Evolutionary conservation across 73 alveolate genomes (phyloP).

Genomic region (Paramecium tetraurelia): DNA sequence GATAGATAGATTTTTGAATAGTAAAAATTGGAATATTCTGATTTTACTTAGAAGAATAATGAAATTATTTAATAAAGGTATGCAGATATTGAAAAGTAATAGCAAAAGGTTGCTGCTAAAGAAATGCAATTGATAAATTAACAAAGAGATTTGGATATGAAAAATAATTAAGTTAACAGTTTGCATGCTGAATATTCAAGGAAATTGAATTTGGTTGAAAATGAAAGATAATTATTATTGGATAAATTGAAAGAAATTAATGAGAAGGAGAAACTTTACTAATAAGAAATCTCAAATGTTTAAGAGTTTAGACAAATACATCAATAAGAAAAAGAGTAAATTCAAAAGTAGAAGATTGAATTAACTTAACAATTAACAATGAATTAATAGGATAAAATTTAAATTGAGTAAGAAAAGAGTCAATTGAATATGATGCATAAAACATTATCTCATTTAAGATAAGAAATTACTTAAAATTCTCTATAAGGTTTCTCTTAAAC

Average conservation of each 20-base stretch:
- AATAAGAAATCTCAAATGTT: background rate
- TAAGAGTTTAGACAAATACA: background rate
- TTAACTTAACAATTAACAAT: background rate
- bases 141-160: constrained; percentile 41
- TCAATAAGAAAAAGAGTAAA: background rate
- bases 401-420: background rate
- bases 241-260: background rate
- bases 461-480: background rate
- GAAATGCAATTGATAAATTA: background rate
- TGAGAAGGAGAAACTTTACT: background rate
- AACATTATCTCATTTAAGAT: constrained; percentile 37
- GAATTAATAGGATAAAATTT: background rate
- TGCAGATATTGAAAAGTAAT: background rate
- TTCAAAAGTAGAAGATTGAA: background rate
- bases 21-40: background rate
- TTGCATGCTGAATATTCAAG: constrained; percentile 26
- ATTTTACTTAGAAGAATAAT: constrained; percentile 31
- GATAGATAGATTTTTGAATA: constrained; percentile 24
- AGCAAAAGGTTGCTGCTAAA: background rate
- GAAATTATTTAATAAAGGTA: constrained; percentile 11
- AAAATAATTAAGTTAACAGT: background rate
- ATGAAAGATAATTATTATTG: background rate
- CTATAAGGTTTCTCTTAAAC: background rate
- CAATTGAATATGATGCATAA: constrained; percentile 44
- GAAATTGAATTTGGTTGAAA: background rate